These are phyloP conservation scores for Penicillium nucicola DNA, from an alignment of 495 filamentous ascomycete species.

Conservation along the genomic window DNA sequence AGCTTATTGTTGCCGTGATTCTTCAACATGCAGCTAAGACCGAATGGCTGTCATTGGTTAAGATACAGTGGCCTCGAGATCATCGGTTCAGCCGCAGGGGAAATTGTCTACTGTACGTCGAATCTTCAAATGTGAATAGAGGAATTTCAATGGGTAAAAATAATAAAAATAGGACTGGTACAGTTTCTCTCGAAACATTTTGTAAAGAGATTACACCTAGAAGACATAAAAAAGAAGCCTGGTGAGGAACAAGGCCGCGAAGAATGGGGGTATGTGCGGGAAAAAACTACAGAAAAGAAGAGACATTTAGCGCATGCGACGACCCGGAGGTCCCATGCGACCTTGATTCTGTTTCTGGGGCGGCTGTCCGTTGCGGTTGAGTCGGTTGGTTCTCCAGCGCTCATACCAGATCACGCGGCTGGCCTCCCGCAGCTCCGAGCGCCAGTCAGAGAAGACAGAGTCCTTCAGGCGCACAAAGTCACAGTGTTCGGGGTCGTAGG, in stretches of 20 bases:
- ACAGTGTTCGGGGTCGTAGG: constrained; percentile 85
- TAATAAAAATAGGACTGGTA: constrained; percentile 1
- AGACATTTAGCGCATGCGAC: constrained; percentile 29
- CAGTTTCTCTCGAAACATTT: constrained; percentile 3
- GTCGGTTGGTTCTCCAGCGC: constrained; percentile 80
- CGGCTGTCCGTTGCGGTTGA: constrained; percentile 44
- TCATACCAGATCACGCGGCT: constrained; percentile 96
- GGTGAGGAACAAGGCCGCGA: constrained; percentile 14
- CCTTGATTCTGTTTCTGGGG: constrained; percentile 28
- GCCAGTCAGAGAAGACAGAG: constrained; percentile 89
- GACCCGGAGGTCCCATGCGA: constrained; percentile 34
- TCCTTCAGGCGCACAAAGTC: constrained; percentile 92
- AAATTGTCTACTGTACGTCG: neutral
- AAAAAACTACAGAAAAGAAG: constrained; percentile 18
- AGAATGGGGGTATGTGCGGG: constrained; percentile 24
- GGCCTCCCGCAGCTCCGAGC: constrained; percentile 83
- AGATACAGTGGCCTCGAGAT: constrained; percentile 1
- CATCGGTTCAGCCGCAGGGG: constrained; percentile 6
- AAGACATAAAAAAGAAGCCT: constrained; percentile 21
- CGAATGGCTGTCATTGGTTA: constrained; percentile 3
- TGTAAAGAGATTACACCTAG: constrained; percentile 12
- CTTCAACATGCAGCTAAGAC: constrained; percentile 3
- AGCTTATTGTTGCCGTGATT: neutral
- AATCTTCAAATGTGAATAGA: neutral
- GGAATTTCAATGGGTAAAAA: neutral